Evolutionary conservation across 352 stramenopile genomes (phyloP), one percentile per base, ranked within the genome.

Genomic region (Pythium dissotocum): DNA sequence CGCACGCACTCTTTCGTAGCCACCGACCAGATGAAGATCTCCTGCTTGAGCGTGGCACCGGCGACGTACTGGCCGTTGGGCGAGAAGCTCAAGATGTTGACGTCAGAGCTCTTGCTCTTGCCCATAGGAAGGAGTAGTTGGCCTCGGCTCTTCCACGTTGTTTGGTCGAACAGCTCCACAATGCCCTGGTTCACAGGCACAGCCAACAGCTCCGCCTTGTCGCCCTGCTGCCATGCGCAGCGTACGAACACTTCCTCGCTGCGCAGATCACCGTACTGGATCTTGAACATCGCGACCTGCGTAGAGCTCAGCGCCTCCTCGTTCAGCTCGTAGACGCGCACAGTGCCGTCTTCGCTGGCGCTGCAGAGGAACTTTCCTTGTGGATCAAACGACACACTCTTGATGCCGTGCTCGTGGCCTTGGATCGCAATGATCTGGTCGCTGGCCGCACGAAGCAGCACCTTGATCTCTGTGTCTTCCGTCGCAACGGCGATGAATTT

Each of bases 1-100:
- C 79, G 79, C 28, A 95, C 60, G 6, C 87, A 73, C 4, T 77
- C 73, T 36, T 84, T 75, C 6, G 78, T 81, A 16, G 70, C 67
- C 12, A 93, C 53, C 3, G 77, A 68, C 85, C 85, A 95, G 13
- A 95, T 70, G 65, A 92, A 84, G 7, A 92, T 71, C 66, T 95
- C 79, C 52, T 91, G 89, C 12, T 82, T 78, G 55, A 87, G 77
- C 10, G 83, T 93, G 24, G 73, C 81, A 2, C 79, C 87, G 0
- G 81, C 82, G 21, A 95, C 66, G 58, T 94, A 93, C 40, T 77
- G 65, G n/a, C 87, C 87, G 64, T 95, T 94, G 0, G 85, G 82
- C 9, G 87, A 95, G 66, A 95, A 94, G 13, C 70, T 77, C 24
- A 94, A 24, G 33, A 90, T 77, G 55, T 92, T 88, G 33, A 94